A percentile compares a stretch with the other conserved stretches of the same genome.
Evolutionary conservation across 768 basidiomycete species (phyloP).

Genomic region (Podaxis sp.): DNA sequence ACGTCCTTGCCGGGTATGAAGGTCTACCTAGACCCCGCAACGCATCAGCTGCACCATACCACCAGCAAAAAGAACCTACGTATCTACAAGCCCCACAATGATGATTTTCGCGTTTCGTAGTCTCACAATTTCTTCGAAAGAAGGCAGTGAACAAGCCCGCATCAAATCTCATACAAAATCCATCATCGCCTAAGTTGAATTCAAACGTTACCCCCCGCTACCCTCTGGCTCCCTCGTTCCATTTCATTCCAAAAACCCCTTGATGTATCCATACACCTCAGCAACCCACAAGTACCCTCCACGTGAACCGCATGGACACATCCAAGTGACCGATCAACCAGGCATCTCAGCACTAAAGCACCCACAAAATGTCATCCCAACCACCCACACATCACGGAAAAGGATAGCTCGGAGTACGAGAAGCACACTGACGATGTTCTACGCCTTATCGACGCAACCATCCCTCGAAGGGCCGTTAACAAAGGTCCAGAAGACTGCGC

Average conservation of each 20-base stretch:
- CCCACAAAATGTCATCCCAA: background rate
- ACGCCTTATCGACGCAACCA: background rate
- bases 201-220: background rate
- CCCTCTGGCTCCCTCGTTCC: too few relatives aligned
- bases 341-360: background rate
- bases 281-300: background rate
- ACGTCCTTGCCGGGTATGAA: slow-evolving; percentile 2
- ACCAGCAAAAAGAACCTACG: too few relatives aligned
- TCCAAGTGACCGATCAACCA: background rate
- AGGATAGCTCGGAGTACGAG: too few relatives aligned
- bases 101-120: too few relatives aligned
- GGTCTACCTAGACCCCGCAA: background rate
- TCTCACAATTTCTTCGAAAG: too few relatives aligned
- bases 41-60: background rate
- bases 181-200: background rate
- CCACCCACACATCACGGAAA: background rate
- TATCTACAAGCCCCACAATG: too few relatives aligned
- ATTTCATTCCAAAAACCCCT: background rate
- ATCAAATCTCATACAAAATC: background rate
- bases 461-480: background rate
- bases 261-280: background rate
- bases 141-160: too few relatives aligned
- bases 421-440: too few relatives aligned
- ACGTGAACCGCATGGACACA: background rate
- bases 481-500: too few relatives aligned